Evolutionary conservation across 139 green algal species (phyloP).

Genomic region (Choricystis sp.): DNA sequence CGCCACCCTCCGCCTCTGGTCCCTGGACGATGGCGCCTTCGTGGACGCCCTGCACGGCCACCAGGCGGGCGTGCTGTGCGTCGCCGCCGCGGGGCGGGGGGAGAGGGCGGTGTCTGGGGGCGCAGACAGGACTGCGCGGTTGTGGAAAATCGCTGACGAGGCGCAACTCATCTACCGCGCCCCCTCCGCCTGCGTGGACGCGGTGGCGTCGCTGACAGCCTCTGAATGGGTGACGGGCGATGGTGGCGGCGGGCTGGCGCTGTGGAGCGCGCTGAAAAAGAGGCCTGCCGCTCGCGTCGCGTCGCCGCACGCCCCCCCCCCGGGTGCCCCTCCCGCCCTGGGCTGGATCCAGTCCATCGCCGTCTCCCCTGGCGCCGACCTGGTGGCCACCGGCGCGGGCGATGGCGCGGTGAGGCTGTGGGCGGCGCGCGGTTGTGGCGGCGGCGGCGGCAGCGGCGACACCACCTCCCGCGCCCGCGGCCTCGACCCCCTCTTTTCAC

Average conservation of each 20-base stretch:
- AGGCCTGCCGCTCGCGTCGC: conserved; percentile 37
- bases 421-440: conserved; percentile 17
- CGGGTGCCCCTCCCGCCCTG: too few relatives aligned
- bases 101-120: conserved; percentile 62
- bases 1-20: conserved; percentile 82
- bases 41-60: conserved; percentile 89
- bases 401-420: conserved; percentile 80
- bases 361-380: conserved; percentile 43
- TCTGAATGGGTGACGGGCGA: conserved; percentile 66
- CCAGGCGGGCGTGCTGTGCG: conserved; percentile 48
- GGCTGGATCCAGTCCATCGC: conserved; percentile 68
- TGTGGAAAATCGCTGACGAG: conserved; percentile 97
- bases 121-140: conserved; percentile 65
- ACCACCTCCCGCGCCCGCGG: conserved; percentile 4
- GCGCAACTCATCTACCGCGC: conserved; percentile 83
- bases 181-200: conserved; percentile 41
- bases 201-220: conserved; percentile 29
- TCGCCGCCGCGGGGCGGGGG: conserved; percentile 40
- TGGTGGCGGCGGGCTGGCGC: conserved; percentile 41
- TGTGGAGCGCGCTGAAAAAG: conserved; percentile 60
- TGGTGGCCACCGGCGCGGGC: conserved; percentile 67
- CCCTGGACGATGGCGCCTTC: conserved; percentile 79
- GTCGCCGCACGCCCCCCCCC: conserved; percentile 3
- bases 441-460: conserved; percentile 1
- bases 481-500: conserved; percentile 26